Evolutionary conservation across 352 stramenopile species (phyloP), one percentile per base, ranked within the genome.

Genomic region (Phytophthora lateralis): DNA sequence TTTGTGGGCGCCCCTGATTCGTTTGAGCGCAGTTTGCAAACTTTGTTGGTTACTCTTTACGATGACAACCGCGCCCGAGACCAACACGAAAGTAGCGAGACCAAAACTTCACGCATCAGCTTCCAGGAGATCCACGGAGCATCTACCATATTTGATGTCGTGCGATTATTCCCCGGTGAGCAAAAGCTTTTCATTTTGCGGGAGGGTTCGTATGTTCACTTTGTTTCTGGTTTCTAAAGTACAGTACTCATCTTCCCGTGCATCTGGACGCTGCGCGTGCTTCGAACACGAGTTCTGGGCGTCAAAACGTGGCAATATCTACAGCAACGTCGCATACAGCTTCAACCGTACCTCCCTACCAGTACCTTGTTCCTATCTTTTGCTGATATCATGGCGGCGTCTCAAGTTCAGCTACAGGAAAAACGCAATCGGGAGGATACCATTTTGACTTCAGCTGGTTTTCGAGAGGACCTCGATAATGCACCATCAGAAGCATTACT

Each of bases 191-290:
- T 44, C 35, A 18, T 12, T 26, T 6, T 26, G n/a, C n/a, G n/a
- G 38, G 14, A 42, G 35, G 2, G 9, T 4, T 44, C 38, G 6
- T 3, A 24, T n/a, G 20, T 21, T 55, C 12, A 44, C 8, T 17
- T 10, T 26, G 20, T 14, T 32, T 41, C 24, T 60, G 11, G 38
- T 2, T 44, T 17, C 21, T 43, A 50, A 42, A 65, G 18, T 26
- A 30, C 51, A 90, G 81, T 85, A 38, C 58, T 91, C 12, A 41
- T 89, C 1, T 89, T 87, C 42, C 79, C 81, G n/a, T 84, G 74
- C 26, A 60, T 87, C 15, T 91, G 81, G 81, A 29, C 57, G 7
- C 81, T 85, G 26, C 75, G 63, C 11, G 77, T 91, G 7, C 69
- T 91, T 9, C 65, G 66, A 53, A 54, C 56, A 29, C 77, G 79